Conservation (phyloP, 2,329 filamentous ascomycete species). For the Exophiala sideris region DNA sequence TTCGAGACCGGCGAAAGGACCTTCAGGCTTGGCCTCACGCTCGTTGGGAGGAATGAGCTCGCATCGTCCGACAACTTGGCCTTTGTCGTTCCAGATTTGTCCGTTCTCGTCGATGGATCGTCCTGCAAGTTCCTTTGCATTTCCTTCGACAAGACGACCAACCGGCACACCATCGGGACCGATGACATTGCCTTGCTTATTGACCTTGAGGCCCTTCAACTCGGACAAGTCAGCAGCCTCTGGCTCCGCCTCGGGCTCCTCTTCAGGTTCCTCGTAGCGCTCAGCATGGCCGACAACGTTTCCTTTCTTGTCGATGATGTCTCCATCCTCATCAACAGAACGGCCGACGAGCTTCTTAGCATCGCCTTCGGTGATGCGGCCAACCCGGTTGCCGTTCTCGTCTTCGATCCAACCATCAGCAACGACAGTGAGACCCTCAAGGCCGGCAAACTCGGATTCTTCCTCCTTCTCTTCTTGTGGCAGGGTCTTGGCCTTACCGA, state of each 20-base stretch:
- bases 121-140: conserved; percentile 54
- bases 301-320: conserved; percentile 60
- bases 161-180: conserved; percentile 52
- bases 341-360: conserved; percentile 58
- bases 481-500: conserved; percentile 55
- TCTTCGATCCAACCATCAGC: conserved; percentile 50
- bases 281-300: conserved; percentile 60
- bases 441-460: conserved; percentile 44
- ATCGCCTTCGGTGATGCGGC: conserved; percentile 56
- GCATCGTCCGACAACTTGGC: conserved; percentile 56
- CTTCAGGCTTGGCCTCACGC: conserved; percentile 54
- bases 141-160: conserved; percentile 55
- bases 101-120: conserved; percentile 55
- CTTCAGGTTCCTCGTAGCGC: conserved; percentile 50
- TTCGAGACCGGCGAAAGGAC: conserved; percentile 57
- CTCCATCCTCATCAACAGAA: conserved; percentile 60
- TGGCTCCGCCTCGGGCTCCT: conserved; percentile 41
- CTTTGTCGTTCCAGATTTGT: conserved; percentile 54
- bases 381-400: conserved; percentile 46
- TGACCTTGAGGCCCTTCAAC: conserved; percentile 53
- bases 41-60: conserved; percentile 58
- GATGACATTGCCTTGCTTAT: conserved; percentile 59
- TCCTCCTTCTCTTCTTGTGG: conserved; percentile 37
- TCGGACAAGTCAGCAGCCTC: conserved; percentile 51
- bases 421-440: conserved; percentile 46